Percentiles rank a stretch among this genome's conserved stretches.
phyloP scores from a whole-genome alignment of 495 filamentous ascomycete genomes.

The Friedmanniomyces endolithicus region DNA sequence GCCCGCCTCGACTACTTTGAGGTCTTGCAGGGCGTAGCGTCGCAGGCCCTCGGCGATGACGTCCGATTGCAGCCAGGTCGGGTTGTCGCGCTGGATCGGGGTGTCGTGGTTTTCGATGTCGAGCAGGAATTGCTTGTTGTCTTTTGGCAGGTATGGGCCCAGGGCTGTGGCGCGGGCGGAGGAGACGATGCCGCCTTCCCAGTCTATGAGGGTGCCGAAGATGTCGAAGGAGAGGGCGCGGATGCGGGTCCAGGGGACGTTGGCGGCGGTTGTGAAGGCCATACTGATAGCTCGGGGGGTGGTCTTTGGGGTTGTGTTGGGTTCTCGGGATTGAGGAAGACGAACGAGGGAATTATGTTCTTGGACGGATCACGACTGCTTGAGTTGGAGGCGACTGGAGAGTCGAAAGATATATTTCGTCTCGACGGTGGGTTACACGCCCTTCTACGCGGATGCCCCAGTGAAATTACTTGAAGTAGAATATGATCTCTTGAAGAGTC shows the following conservation, averaged over 20 bases:
- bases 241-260: slow-evolving; percentile 15
- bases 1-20: slow-evolving; percentile 13
- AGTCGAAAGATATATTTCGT: too few relatives aligned
- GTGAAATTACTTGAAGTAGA: too few relatives aligned
- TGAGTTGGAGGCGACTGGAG: too few relatives aligned
- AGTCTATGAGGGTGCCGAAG: slow-evolving; percentile 25
- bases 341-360: too few relatives aligned
- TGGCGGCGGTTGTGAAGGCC: slow-evolving; percentile 6
- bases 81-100: slow-evolving; percentile 12
- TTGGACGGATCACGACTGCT: too few relatives aligned
- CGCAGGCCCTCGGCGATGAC: slow-evolving; percentile 19
- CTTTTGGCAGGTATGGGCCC: slow-evolving; percentile 14
- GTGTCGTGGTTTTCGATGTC: slow-evolving; percentile 11
- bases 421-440: too few relatives aligned
- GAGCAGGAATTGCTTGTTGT: slow-evolving; percentile 14
- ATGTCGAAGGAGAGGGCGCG: slow-evolving; percentile 25
- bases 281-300: too few relatives aligned
- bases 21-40: slow-evolving; percentile 7
- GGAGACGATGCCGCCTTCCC: slow-evolving; percentile 21
- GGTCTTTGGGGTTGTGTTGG: too few relatives aligned
- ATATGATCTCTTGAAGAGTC: too few relatives aligned
- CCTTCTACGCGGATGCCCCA: too few relatives aligned
- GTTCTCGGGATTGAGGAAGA: too few relatives aligned
- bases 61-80: slow-evolving; percentile 13
- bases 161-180: slow-evolving; percentile 15